A percentile compares a stretch with the other conserved stretches of the same genome.
Evolutionary conservation across 2,329 filamentous ascomycete species (phyloP).

Genomic region (Ambrosiella beaveri): DNA sequence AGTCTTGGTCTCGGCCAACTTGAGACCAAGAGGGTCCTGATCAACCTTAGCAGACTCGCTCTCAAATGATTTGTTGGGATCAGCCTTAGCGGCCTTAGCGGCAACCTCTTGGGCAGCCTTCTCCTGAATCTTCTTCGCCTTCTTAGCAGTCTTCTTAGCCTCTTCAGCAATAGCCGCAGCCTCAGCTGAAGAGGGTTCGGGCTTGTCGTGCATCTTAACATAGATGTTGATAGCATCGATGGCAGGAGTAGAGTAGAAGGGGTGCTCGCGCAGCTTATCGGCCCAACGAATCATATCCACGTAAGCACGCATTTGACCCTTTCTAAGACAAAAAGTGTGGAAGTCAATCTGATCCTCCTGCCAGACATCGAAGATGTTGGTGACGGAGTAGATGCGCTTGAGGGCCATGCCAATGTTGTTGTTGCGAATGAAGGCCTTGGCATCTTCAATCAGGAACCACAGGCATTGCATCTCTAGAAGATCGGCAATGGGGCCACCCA

Average conservation of each 20-base stretch:
- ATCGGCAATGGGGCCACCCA: slow-evolving; percentile 75
- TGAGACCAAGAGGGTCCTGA: slow-evolving; percentile 67
- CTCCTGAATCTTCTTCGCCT: slow-evolving; percentile 60
- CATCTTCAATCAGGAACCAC: slow-evolving; percentile 93
- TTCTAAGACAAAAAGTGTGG: slow-evolving; percentile 91
- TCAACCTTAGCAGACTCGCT: slow-evolving; percentile 72
- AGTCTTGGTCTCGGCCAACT: slow-evolving; percentile 63
- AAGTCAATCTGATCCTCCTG: slow-evolving; percentile 98
- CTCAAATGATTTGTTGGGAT: slow-evolving; percentile 59
- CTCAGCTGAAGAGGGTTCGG: slow-evolving; percentile 35
- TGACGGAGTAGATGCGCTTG: slow-evolving; percentile 78
- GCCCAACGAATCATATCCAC: slow-evolving; percentile 96
- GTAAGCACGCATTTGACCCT: slow-evolving; percentile 88
- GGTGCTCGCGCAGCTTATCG: slow-evolving; percentile 76
- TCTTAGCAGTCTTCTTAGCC: slow-evolving; percentile 76
- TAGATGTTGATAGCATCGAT: slow-evolving; percentile 69
- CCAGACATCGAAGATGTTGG: slow-evolving; percentile 92
- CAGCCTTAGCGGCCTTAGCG: slow-evolving; percentile 61
- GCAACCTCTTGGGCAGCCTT: slow-evolving; percentile 57
- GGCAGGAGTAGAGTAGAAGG: slow-evolving; percentile 76
- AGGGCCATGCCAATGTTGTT: slow-evolving; percentile 70
- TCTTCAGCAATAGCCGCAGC: slow-evolving; percentile 42
- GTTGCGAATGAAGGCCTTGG: slow-evolving; percentile 70
- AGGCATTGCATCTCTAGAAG: slow-evolving; percentile 96
- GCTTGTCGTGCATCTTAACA: slow-evolving; percentile 59